Conservation (phyloP, 2,329 filamentous ascomycete species). For the Alternaria viburni region DNA sequence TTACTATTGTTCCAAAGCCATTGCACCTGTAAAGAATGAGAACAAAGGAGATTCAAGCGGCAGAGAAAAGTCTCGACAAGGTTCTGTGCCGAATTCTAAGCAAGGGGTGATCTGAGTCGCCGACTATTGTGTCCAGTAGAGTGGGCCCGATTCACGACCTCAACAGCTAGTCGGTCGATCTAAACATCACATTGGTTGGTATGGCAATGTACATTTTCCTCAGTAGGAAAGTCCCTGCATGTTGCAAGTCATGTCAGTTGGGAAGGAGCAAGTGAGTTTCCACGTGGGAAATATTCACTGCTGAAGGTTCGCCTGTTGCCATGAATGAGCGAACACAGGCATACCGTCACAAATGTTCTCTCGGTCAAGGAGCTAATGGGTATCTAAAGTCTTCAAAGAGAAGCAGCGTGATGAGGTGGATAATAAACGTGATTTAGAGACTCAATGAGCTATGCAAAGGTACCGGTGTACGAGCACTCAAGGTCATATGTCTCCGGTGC, state of each 20-base stretch:
- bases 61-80: not conserved
- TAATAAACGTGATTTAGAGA: not conserved
- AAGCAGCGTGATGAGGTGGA: not conserved
- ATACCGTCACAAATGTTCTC: not conserved
- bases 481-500: not conserved
- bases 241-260: not conserved
- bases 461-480: not conserved
- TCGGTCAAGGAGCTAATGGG: not conserved
- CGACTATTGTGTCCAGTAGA: not conserved
- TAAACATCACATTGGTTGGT: not conserved
- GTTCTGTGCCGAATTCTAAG: not conserved
- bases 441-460: not conserved
- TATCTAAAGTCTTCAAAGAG: not conserved
- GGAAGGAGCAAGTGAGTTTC: not conserved
- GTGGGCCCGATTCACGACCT: not conserved
- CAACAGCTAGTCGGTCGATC: not conserved
- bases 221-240: too few relatives aligned
- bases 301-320: not conserved
- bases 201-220: not conserved
- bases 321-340: not conserved
- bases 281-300: not conserved
- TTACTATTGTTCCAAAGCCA: not conserved
- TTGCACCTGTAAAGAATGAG: not conserved
- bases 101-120: not conserved
- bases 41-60: not conserved